Base-by-base conservation (phyloP, 805 yeast genomes). In the Schwanniomyces pseudopolymorphus region DNA sequence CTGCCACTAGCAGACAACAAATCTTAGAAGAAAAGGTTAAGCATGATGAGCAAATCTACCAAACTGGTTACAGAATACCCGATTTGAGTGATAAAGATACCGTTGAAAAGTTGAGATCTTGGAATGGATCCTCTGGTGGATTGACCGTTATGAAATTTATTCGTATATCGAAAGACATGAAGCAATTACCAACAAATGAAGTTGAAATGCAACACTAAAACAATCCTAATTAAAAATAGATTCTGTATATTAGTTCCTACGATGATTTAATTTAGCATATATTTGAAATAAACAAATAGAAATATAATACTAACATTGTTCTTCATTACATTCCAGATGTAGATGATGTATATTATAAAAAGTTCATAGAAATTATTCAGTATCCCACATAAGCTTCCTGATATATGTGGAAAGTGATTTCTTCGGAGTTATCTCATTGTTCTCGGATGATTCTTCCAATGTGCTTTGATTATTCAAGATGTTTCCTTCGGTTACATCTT, bases 61-160 rank as follows among this genome's bases (percentile, higher is more conserved):
- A 66, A 17, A 75, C 88, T 0, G 99, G 99, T 0, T 67, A 75
- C 66, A 69, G 74, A 40, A 72, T 85, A 4, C 97, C 97, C 1
- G 90, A 89, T 63, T 63, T 92, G 50, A 70, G 83, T 3, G 84
- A 83, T 53, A 67, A 64, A 33, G 72, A 67, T 7, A 84, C 83
- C 4, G 92, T 89, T 2, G 68, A 71, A 33, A 67, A 72, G 28
- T 67, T 92, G 52, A 76, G 84, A 58, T 64, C 67, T 4, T 92
- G 97, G 97, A 85, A 87, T 56, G 91, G 94, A 22, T 81, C 87
- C 9, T 71, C 80, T 56, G 97, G 97, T 39, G 89, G 94, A 16
- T 67, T 84, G 43, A 83, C 85, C 35, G 75, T 79, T 16, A 71
- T 89, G 58, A 81, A 80, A 50, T 76, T 80, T 51, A 64, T 76